These are phyloP conservation scores for Pseudocercospora crystallina DNA, from an alignment of 2,329 filamentous ascomycete species.

Conservation along the genomic window DNA sequence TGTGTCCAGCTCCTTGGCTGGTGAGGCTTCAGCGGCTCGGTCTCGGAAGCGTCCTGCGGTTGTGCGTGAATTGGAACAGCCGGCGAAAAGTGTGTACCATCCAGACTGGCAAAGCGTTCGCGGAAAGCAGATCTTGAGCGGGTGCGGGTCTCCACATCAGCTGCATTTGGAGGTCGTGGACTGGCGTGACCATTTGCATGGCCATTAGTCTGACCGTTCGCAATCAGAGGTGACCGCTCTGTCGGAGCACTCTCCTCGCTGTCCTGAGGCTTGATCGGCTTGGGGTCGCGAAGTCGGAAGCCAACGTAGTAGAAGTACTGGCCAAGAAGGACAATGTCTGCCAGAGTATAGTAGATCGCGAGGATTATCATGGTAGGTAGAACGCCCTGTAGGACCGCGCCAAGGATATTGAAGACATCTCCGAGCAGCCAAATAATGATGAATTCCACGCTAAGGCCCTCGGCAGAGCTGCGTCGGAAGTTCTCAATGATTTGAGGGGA, in stretches of 20 bases:
- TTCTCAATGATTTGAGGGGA: conserved; percentile 96
- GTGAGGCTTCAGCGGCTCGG: conserved; percentile 38
- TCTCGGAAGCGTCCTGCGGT: conserved; percentile 34
- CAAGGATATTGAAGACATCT: conserved; percentile 95
- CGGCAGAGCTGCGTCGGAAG: conserved; percentile 78
- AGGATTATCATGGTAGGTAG: conserved; percentile 78
- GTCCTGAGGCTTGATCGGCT: conserved; percentile 24
- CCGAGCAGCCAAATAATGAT: conserved; percentile 88
- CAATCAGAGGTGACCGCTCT: conserved; percentile 38
- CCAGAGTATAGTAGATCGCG: conserved; percentile 64
- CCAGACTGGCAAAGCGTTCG: conserved; percentile 58
- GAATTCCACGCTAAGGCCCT: conserved; percentile 88
- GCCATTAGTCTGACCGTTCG: conserved; percentile 31
- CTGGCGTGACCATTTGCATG: conserved; percentile 20
- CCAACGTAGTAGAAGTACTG: conserved; percentile 97
- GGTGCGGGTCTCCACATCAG: conserved; percentile 30
- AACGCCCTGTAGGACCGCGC: conserved; percentile 87
- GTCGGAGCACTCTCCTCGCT: conserved; percentile 28
- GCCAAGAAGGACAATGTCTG: conserved; percentile 80
- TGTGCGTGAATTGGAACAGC: conserved; percentile 74
- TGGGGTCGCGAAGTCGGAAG: conserved; percentile 78
- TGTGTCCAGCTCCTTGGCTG: conserved; percentile 43
- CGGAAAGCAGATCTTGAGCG: conserved; percentile 41
- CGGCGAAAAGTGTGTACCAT: conserved; percentile 71
- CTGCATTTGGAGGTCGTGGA: conserved; percentile 20